Evolutionary conservation across 331 rosid species (phyloP), one percentile per base, ranked within the genome.

Genomic region (Rhamnella rubrinervis): DNA sequence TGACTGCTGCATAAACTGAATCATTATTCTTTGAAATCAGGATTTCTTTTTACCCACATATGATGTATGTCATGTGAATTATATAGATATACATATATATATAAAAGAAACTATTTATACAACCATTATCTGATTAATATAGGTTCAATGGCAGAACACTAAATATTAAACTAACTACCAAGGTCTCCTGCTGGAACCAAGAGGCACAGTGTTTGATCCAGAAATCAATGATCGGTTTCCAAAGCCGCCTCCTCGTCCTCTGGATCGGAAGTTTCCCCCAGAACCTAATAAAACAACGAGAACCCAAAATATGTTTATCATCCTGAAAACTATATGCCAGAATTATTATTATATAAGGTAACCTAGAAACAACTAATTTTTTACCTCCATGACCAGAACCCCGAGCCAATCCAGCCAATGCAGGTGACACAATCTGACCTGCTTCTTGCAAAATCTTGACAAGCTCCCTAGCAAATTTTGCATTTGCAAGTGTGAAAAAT

Each of bases 371-470:
- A 52, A 18, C 20, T 53, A 18, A 17, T 15, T n/a, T 10, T 15
- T n/a, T 10, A n/a, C 18, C 20, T 53, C 25, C 20, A 8, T 18
- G 81, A 79, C 89, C 88, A 75, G 84, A 40, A 47, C 91, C 84
- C 14, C 91, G 85, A 73, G 84, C 75, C 83, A 95, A 51, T n/a
- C 82, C 83, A 61, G 84, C 70, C 70, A 95, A 71, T 51, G 88
- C 76, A 21, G 96, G 93, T 82, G 68, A 72, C 78, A 80, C 96
- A 75, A 66, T 31, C 79, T 95, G 99, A 57, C 96, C 92, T 40
- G 96, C 97, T 78, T 89, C 97, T 72, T 85, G 91, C 67, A 95
- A 79, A 65, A 95, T 91, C 85, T 87, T 91, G 21, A 89, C 74
- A 76, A 95, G 83, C 6, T 89, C 93, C 81, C 88, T 75, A 3